Evolutionary conservation across 495 filamentous ascomycete species (phyloP).

Genomic region (Xylaria curta): DNA sequence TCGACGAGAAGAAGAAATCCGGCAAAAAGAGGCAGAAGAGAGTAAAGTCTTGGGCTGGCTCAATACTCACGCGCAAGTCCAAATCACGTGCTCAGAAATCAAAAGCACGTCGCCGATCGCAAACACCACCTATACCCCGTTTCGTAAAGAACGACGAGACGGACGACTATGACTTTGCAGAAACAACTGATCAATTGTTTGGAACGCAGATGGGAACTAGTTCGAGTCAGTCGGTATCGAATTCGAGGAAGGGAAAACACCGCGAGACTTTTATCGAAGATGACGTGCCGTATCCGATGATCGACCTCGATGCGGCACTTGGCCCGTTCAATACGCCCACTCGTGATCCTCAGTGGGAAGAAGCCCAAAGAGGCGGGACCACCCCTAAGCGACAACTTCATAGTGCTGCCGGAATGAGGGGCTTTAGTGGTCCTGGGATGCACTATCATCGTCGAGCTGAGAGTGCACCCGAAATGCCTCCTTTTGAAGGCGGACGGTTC

Average conservation of each 20-base stretch:
- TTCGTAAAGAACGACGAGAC: slow-evolving; percentile 28
- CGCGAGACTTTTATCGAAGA: slow-evolving; percentile 46
- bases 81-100: slow-evolving; percentile 51
- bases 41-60: slow-evolving; percentile 81
- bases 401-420: slow-evolving; percentile 79
- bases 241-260: slow-evolving; percentile 5
- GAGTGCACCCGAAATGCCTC: slow-evolving; percentile 87
- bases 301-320: slow-evolving; percentile 95
- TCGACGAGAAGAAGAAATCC: slow-evolving; percentile 51
- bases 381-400: slow-evolving; percentile 80
- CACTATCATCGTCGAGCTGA: slow-evolving; percentile 91
- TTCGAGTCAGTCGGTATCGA: not conserved
- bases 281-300: slow-evolving; percentile 74
- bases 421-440: slow-evolving; percentile 81
- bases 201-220: slow-evolving; percentile 21
- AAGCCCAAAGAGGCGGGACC: slow-evolving; percentile 62
- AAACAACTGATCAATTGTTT: slow-evolving; percentile 36
- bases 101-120: slow-evolving; percentile 44
- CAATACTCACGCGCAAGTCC: slow-evolving; percentile 74
- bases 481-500: slow-evolving; percentile 73
- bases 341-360: slow-evolving; percentile 62
- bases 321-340: slow-evolving; percentile 88
- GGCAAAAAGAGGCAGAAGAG: slow-evolving; percentile 75
- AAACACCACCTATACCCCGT: slow-evolving; percentile 48
- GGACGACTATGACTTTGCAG: slow-evolving; percentile 31